These are phyloP conservation scores for Antrodiella citrinella DNA, from an alignment of 768 basidiomycete species.

Conservation along the genomic window DNA sequence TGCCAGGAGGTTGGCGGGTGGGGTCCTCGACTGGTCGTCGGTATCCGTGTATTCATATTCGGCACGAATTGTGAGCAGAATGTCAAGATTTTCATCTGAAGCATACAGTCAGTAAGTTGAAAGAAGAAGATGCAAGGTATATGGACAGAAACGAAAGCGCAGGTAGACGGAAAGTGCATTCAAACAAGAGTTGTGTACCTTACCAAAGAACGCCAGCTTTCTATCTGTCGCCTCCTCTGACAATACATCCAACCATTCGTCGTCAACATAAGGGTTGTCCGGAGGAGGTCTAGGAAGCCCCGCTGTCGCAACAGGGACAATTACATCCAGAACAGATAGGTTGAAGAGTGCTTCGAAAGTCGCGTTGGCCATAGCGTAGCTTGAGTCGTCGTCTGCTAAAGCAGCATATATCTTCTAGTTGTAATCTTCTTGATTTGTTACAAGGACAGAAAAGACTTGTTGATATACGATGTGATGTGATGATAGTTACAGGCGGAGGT, in stretches of 20 bases:
- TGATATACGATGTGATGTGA: too few relatives aligned
- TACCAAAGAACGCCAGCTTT: slow-evolving; percentile 71
- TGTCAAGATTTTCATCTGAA: slow-evolving; percentile 28
- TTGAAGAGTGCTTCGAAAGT: slow-evolving; percentile 59
- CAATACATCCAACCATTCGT: slow-evolving; percentile 50
- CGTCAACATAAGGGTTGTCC: slow-evolving; percentile 25
- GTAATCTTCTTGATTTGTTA: too few relatives aligned
- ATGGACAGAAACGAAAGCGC: not conserved
- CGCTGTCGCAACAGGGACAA: slow-evolving; percentile 57
- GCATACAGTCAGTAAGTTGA: not conserved
- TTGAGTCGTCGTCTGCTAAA: too few relatives aligned
- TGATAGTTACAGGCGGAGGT: too few relatives aligned
- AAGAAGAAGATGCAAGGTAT: slow-evolving; percentile 4
- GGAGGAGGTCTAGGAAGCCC: slow-evolving; percentile 35
- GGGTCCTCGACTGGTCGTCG: slow-evolving; percentile 27
- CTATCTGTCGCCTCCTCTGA: slow-evolving; percentile 39
- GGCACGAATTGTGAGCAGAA: slow-evolving; percentile 24
- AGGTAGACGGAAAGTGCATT: slow-evolving; percentile 15
- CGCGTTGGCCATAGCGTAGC: too few relatives aligned
- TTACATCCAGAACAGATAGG: slow-evolving; percentile 48
- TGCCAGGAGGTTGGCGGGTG: slow-evolving; percentile 37
- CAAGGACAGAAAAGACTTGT: too few relatives aligned
- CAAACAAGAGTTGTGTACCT: slow-evolving; percentile 21
- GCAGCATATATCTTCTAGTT: too few relatives aligned
- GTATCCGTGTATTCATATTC: slow-evolving; percentile 18